These are phyloP conservation scores for Calendula officinalis DNA, from an alignment of 129 eudicot species.

Conservation along the genomic window DNA sequence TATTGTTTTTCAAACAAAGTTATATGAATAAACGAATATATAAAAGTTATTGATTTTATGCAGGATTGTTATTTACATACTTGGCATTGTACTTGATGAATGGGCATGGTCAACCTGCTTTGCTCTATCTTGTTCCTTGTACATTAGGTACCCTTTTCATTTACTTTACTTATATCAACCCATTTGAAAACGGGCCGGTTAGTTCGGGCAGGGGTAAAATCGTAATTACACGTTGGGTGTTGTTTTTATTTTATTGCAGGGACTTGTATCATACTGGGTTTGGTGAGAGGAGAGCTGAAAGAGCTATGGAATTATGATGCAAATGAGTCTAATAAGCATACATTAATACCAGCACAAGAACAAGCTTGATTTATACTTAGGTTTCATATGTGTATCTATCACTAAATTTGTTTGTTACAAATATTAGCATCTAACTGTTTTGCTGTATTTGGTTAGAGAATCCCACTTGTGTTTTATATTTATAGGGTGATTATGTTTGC, in stretches of 20 bases:
- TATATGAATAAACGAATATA: too few relatives aligned
- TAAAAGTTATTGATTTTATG: conserved; percentile 4
- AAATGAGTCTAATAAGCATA: conserved; percentile 13
- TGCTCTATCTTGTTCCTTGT: conserved; percentile 90
- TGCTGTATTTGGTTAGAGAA: too few relatives aligned
- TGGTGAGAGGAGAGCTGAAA: conserved; percentile 67
- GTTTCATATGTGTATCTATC: not conserved
- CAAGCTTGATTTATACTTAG: conserved; percentile 17
- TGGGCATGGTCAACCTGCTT: conserved; percentile 98
- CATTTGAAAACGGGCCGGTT: not conserved
- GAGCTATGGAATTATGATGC: conserved; percentile 62
- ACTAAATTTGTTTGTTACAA: too few relatives aligned
- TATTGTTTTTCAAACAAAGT: too few relatives aligned
- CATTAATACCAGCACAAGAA: conserved; percentile 30
- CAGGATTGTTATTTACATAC: conserved; percentile 70
- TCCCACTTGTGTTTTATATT: too few relatives aligned
- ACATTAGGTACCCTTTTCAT: conserved; percentile 57
- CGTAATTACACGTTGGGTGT: not conserved
- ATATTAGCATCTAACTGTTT: too few relatives aligned
- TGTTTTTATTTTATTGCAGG: conserved; percentile 41
- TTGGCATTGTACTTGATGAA: conserved; percentile 75
- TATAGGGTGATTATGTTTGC: too few relatives aligned
- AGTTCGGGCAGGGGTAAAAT: not conserved
- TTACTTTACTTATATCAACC: not conserved
- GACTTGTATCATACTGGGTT: conserved; percentile 58